Base-by-base conservation (phyloP, 2,329 filamentous ascomycete genomes). In the Colletotrichum gigasporum region DNA sequence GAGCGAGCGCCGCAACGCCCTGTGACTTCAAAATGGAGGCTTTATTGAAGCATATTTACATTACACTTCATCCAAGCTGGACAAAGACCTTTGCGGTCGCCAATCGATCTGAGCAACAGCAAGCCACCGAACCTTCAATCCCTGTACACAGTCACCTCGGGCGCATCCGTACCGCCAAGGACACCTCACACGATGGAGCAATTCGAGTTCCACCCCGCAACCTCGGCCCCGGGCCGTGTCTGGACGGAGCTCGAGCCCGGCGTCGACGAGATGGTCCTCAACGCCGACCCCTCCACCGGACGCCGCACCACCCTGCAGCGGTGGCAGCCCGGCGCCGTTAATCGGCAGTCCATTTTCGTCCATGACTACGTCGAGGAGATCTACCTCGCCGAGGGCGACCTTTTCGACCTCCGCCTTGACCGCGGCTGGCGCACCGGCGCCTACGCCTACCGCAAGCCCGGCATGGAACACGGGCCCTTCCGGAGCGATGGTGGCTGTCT, bases 391-490 rank as follows among this genome's bases (percentile, higher is more conserved):
- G 72, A 76, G 32, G 76, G 76, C 12, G 74, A 75, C 39, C 61
- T 79, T 54, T 71, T 71, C 60, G 76, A 79, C 67, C 67, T 70
- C 37, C 70, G 69, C 14, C 69, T 77, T 8, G 65, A 57, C 16
- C 67, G 72, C 53, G 65, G 70, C 8, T 80, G 74, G 73, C 62
- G 71, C 11, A 71, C 73, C 48, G 76, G 77, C 35, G 71, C 74
- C 4, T 80, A 79, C 72, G 78, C 76, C 12, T 79, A 79, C 66
- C 73, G 77, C 18, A 71, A 75, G 50, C 76, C 77, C 12, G 76
- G 76, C 9, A 79, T 78, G 77, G 67, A 75, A 63, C 76, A 79
- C 70, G 78, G 78, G 0, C 78, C 76, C 11, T 79, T 78, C 61
- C 67, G 64, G 56, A 75, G 72, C 24, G 68, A 71, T 30, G 50